Conservation (phyloP, 2,329 filamentous ascomycete species). For the Cordyceps farinosa region DNA sequence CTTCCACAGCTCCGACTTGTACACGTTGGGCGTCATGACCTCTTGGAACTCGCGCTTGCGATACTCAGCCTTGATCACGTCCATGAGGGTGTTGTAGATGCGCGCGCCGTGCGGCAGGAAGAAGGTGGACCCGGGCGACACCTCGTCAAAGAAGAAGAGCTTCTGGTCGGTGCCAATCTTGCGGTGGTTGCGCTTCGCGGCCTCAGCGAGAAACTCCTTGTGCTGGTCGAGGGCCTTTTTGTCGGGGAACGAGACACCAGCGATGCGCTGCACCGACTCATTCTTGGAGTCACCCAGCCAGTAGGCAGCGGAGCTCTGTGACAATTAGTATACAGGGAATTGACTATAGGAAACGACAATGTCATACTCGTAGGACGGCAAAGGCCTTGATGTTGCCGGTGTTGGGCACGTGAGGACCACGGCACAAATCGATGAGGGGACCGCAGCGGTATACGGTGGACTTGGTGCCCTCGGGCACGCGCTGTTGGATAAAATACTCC, state of each 20-base stretch:
- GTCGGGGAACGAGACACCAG: constrained; percentile 91
- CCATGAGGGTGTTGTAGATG: constrained; percentile 86
- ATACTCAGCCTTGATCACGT: constrained; percentile 81
- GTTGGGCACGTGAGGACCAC: constrained; percentile 88
- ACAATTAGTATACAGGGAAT: constrained; percentile 27
- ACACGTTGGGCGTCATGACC: constrained; percentile 93
- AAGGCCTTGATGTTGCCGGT: constrained; percentile 94
- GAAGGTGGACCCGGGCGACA: constrained; percentile 90
- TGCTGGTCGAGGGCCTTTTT: constrained; percentile 94
- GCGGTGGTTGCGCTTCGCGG: constrained; percentile 94
- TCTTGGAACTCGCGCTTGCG: constrained; percentile 92
- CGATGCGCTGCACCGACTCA: constrained; percentile 93
- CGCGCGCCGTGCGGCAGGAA: constrained; percentile 88
- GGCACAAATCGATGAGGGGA: constrained; percentile 90
- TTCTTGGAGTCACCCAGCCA: constrained; percentile 93
- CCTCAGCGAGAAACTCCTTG: constrained; percentile 92
- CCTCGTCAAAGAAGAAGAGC: constrained; percentile 93
- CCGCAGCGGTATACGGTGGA: constrained; percentile 95
- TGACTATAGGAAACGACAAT: not conserved
- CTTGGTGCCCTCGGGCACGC: constrained; percentile 74
- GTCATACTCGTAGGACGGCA: constrained; percentile 72
- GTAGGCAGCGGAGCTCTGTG: constrained; percentile 68
- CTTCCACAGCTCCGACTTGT: constrained; percentile 90
- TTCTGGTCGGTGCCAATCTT: constrained; percentile 94
- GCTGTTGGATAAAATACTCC: constrained; percentile 80